Evolutionary conservation across 2,329 filamentous ascomycete species (phyloP).

Genomic region (Didymella sp.): DNA sequence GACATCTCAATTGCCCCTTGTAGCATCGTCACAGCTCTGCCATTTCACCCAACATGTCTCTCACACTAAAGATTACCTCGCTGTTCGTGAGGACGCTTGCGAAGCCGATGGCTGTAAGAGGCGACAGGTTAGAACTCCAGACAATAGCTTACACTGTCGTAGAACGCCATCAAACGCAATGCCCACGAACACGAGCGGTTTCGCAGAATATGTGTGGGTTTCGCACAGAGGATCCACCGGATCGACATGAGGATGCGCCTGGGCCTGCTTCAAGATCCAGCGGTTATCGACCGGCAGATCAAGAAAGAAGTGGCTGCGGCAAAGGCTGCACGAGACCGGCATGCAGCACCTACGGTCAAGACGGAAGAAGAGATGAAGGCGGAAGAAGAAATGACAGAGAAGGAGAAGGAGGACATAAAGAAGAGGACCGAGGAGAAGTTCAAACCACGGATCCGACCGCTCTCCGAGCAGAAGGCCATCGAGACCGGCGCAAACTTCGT

Average conservation of each 20-base stretch:
- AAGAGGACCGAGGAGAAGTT: slow-evolving; percentile 49
- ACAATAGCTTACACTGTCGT: slow-evolving; percentile 5
- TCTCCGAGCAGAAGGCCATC: slow-evolving; percentile 72
- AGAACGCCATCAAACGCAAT: slow-evolving; percentile 73
- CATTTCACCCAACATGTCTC: slow-evolving; percentile 58
- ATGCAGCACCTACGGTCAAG: slow-evolving; percentile 65
- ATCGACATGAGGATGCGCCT: slow-evolving; percentile 73
- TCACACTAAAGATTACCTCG: slow-evolving; percentile 71
- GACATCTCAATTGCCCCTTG: slow-evolving; percentile 15
- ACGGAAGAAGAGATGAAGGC: slow-evolving; percentile 66
- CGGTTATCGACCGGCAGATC: slow-evolving; percentile 61
- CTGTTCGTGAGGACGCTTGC: slow-evolving; percentile 69
- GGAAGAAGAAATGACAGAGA: slow-evolving; percentile 59
- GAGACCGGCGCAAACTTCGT: slow-evolving; percentile 74
- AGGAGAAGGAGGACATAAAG: slow-evolving; percentile 58
- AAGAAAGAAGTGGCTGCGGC: slow-evolving; percentile 63
- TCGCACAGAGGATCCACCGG: slow-evolving; percentile 69
- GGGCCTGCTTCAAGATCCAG: slow-evolving; percentile 68
- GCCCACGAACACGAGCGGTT: slow-evolving; percentile 73
- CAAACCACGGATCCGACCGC: slow-evolving; percentile 65
- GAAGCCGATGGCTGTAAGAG: slow-evolving; percentile 70
- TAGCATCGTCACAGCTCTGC: slow-evolving; percentile 6
- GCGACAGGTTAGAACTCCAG: too few relatives aligned
- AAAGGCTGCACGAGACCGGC: slow-evolving; percentile 60
- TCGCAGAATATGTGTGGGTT: slow-evolving; percentile 65